phyloP scores from a whole-genome alignment of 1,284 basidiomycete genomes.

The Sparassis latifolia region DNA sequence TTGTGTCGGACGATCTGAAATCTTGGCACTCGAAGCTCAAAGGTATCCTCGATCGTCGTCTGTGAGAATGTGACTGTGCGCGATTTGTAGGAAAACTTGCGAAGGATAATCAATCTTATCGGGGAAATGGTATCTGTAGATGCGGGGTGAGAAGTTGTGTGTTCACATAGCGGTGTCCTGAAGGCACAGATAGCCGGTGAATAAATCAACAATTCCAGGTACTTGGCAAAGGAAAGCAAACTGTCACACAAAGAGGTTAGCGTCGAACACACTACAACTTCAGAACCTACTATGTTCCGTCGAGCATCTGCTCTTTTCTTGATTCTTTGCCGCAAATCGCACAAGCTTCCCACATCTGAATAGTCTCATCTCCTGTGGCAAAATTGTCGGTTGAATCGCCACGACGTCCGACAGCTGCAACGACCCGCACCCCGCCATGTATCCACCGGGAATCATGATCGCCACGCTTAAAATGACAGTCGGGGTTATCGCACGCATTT shows the following conservation, averaged over 20 bases:
- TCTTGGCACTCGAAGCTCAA: slow-evolving; percentile 52
- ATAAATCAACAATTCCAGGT: slow-evolving; percentile 59
- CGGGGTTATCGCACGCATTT: slow-evolving; percentile 33
- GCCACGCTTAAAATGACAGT: slow-evolving; percentile 32
- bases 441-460: slow-evolving; percentile 47
- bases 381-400: slow-evolving; percentile 3
- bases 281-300: slow-evolving; percentile 49
- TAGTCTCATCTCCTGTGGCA: slow-evolving; percentile 17
- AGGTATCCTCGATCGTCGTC: slow-evolving; percentile 45
- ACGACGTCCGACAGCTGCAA: slow-evolving; percentile 21
- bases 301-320: slow-evolving; percentile 34
- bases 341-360: slow-evolving; percentile 54
- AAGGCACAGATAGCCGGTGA: slow-evolving; percentile 40
- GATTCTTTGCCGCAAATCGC: slow-evolving; percentile 41
- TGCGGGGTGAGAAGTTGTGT: slow-evolving; percentile 37
- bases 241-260: slow-evolving; percentile 16
- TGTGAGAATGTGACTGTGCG: slow-evolving; percentile 41
- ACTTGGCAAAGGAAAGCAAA: slow-evolving; percentile 58
- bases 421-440: slow-evolving; percentile 42
- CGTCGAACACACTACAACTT: neutral
- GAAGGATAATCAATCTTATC: slow-evolving; percentile 39
- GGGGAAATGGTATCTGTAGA: slow-evolving; percentile 28
- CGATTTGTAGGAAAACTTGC: slow-evolving; percentile 39
- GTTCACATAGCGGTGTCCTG: slow-evolving; percentile 42
- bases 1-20: slow-evolving; percentile 43